These are phyloP conservation scores for Berkeleyomyces basicola DNA, from an alignment of 2,329 filamentous ascomycete genomes.

Conservation along the genomic window DNA sequence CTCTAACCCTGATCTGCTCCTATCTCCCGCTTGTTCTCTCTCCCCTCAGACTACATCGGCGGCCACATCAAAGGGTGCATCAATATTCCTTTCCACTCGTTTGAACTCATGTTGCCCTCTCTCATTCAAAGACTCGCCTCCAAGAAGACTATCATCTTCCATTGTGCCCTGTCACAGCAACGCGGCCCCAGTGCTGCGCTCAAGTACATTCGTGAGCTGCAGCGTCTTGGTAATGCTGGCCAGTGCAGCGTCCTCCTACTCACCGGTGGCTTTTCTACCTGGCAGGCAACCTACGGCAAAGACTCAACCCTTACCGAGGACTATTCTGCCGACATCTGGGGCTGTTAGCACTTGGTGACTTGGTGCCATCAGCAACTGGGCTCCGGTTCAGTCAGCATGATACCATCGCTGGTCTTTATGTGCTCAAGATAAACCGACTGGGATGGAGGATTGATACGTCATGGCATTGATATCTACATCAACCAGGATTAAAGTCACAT, in stretches of 20 bases:
- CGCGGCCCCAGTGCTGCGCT: conserved; percentile 73
- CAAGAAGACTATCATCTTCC: conserved; percentile 78
- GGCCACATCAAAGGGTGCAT: conserved; percentile 69
- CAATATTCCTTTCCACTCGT: conserved; percentile 55
- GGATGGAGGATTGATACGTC: too few species aligned
- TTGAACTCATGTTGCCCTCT: conserved; percentile 65
- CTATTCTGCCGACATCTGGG: conserved; percentile 74
- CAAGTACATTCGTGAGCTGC: conserved; percentile 43
- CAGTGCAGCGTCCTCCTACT: conserved; percentile 65
- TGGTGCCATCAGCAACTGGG: too few species aligned
- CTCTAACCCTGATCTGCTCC: not conserved
- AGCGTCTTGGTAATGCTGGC: not conserved
- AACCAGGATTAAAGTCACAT: too few species aligned
- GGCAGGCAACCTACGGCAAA: conserved; percentile 70
- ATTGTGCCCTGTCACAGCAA: conserved; percentile 85
- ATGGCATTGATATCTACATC: too few species aligned
- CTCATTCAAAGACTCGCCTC: conserved; percentile 62
- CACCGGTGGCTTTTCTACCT: conserved; percentile 69
- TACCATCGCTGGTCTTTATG: too few species aligned
- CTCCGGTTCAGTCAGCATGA: too few species aligned
- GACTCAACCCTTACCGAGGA: conserved; percentile 70
- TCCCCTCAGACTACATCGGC: conserved; percentile 63
- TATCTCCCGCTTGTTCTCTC: not conserved
- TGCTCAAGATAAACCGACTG: too few species aligned
- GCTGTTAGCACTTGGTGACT: conserved; percentile 2